Evolutionary conservation across 2,329 filamentous ascomycete genomes (phyloP).

Genomic region (Trichoderma sp.): DNA sequence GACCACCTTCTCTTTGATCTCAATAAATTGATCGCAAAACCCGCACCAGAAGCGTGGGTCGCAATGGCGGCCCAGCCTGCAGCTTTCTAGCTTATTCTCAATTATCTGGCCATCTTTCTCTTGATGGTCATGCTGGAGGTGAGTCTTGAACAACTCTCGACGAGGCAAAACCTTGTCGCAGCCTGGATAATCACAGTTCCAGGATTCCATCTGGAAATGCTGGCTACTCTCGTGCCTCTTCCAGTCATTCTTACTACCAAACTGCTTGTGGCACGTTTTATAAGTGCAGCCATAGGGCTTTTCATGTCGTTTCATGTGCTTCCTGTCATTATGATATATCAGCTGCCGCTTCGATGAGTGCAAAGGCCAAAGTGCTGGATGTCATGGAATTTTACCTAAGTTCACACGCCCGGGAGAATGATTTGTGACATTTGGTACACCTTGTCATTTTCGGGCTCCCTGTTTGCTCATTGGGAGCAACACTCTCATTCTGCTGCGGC

Average conservation of each 20-base stretch:
- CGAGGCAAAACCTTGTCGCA: slow-evolving; percentile 64
- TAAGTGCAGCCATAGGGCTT: slow-evolving; percentile 84
- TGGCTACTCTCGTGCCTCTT: slow-evolving; percentile 85
- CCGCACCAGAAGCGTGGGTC: slow-evolving; percentile 81
- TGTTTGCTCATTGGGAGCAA: slow-evolving; percentile 1
- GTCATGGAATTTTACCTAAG: slow-evolving; percentile 49
- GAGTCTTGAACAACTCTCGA: slow-evolving; percentile 59
- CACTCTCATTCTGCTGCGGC: slow-evolving; percentile 23
- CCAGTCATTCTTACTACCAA: slow-evolving; percentile 95
- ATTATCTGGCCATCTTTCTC: slow-evolving; percentile 33
- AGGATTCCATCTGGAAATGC: slow-evolving; percentile 71
- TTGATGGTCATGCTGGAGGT: slow-evolving; percentile 58
- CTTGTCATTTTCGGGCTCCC: neutral
- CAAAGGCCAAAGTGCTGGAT: no score
- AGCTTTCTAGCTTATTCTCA: slow-evolving; percentile 51
- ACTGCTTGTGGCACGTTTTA: slow-evolving; percentile 65
- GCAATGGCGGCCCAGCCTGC: slow-evolving; percentile 64
- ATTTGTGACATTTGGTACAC: slow-evolving; percentile 50
- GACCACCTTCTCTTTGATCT: slow-evolving; percentile 41
- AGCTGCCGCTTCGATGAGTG: neutral
- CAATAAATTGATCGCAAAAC: slow-evolving; percentile 66
- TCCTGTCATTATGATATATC: slow-evolving; percentile 51
- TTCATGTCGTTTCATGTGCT: slow-evolving; percentile 80
- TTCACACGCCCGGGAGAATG: slow-evolving; percentile 55
- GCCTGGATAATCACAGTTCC: slow-evolving; percentile 62